Base-by-base conservation (phyloP, 192 early-diverging fungal species). In the Coemansia sp. region DNA sequence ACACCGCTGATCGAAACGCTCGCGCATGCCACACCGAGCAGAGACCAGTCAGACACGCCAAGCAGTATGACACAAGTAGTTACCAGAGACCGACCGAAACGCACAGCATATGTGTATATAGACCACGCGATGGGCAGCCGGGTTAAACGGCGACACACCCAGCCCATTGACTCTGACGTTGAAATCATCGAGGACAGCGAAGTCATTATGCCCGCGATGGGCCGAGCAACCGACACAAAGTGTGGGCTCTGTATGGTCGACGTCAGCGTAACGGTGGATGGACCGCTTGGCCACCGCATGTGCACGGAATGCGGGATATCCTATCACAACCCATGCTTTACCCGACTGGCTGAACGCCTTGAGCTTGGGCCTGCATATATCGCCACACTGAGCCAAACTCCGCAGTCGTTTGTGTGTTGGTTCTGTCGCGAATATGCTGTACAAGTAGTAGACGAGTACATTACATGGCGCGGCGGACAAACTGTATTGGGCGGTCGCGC, bases 401-500 rank as follows among this genome's bases (percentile, higher is more conserved):
- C 59, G 0, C 61, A 25, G 14, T 24, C 61, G 2, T 62, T 75
- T 48, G 37, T 45, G 37, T 77, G 69, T 53, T 21, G 15, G 8
- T 70, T 70, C 23, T 71, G 75, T 53, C 23, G 21, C n/a, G 6
- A 22, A n/a, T 60, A 60, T 27, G 32, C 14, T 5, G 58, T 37
- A 7, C 65, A 59, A 17, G n/a, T 32, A 4, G 32, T 60, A 0
- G 65, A 66, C 7, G 23, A 43, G 61, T 59, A 43, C 15, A 24
- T 71, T 43, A 77, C 69, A 35, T 68, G 64, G 69, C 70, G 70
- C 25, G 49, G 19, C 25, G 7, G 27, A 17, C 62, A 21, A 48
- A 12, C 3, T 25, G 12, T 47, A 0, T 2, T 27, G 12, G 53
- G n/a, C 15, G 12, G 25, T 8, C 14, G 48, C 8, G 27, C 43